Evolutionary conservation across 202 grass and related monocot species (phyloP).

Genomic region (Digitaria exilis): DNA sequence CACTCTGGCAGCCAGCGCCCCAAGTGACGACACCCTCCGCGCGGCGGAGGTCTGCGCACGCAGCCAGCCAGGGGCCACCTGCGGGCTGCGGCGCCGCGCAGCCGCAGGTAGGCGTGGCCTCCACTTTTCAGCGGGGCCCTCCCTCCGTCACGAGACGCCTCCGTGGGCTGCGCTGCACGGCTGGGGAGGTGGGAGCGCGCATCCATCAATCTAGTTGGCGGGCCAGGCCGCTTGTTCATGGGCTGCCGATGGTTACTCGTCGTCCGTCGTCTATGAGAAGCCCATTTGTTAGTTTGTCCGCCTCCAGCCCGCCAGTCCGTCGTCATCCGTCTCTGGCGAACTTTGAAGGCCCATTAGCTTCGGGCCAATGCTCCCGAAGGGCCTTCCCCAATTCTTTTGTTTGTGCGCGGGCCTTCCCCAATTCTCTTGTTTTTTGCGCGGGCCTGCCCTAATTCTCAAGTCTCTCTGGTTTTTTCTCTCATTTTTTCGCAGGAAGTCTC

Average conservation of each 20-base stretch:
- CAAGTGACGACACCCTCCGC: background rate
- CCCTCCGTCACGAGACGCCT: background rate
- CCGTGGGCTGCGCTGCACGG: background rate
- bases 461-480: too few species aligned
- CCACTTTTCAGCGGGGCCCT: background rate
- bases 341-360: background rate
- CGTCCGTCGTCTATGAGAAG: background rate
- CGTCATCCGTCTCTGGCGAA: too few species aligned
- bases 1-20: background rate
- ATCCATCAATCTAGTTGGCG: too few species aligned
- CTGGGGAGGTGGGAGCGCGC: too few species aligned
- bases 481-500: too few species aligned
- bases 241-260: too few species aligned
- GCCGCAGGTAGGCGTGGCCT: background rate
- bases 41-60: background rate
- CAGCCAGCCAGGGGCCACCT: too few species aligned
- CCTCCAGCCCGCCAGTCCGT: too few species aligned
- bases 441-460: too few species aligned
- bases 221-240: too few species aligned
- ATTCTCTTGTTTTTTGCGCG: too few species aligned
- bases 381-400: background rate
- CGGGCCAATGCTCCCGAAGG: background rate
- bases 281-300: background rate
- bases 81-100: background rate
- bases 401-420: too few species aligned